Base-by-base conservation (phyloP, 2,329 filamentous ascomycete genomes). In the Onygena corvina region DNA sequence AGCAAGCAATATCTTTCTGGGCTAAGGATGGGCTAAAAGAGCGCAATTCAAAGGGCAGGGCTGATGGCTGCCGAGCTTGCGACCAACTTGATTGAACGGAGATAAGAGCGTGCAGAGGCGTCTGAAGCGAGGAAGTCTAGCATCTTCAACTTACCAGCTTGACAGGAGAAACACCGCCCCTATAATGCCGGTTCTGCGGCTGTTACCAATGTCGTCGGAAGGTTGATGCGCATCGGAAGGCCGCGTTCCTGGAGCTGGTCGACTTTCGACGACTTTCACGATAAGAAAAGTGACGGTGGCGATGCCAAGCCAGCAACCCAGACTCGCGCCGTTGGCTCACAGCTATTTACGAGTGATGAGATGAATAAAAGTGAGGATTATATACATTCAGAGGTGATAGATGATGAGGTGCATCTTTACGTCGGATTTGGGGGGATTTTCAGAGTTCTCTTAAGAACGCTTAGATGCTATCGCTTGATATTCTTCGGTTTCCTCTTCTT, bases 401-500 rank as follows among this genome's bases (percentile, higher is more conserved):
- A 33, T 33, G 11, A 12, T 33, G 11, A n/a, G 27, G n/a, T n/a
- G n/a, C n/a, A n/a, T n/a, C n/a, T n/a, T n/a, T 29, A 29, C 27
- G 27, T 11, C 27, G 27, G 11, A 29, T 11, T 29, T 29, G 27
- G 27, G 27, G 27, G 11, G 11, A 11, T 29, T 5, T 29, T 11
- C 27, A 29, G 11, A n/a, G n/a, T n/a, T n/a, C n/a, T n/a, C n/a
- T n/a, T n/a, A n/a, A n/a, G n/a, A n/a, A n/a, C n/a, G n/a, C n/a
- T n/a, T n/a, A 46, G 8, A 36, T 18, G 48, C 53, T 58, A 68
- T 60, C 64, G 65, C 56, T 63, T 67, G 56, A 64, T 62, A 46
- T 61, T 57, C 57, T 72, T 73, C 2, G 68, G 62, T 54, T 71
- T 73, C 54, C 71, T 69, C 54, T 72, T 73, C 56, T 72, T 73